phyloP scores from a whole-genome alignment of 345 rosid species.

The Lumnitzera racemosa region DNA sequence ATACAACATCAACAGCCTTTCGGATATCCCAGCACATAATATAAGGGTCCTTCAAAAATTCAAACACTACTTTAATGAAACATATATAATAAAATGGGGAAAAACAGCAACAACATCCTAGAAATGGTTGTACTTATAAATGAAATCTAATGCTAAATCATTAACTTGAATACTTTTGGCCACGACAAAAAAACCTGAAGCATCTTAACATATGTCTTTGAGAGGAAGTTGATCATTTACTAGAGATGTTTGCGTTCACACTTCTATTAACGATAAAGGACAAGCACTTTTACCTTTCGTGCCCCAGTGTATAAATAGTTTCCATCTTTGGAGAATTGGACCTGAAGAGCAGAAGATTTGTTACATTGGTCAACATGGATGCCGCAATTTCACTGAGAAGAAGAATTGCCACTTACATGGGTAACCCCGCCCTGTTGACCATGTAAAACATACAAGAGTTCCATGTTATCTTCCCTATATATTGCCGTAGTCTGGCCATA shows the following conservation, averaged over 20 bases:
- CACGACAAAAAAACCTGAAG: too few species aligned
- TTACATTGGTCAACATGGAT: slow-evolving; percentile 5
- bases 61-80: slow-evolving; percentile 2
- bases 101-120: too few species aligned
- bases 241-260: too few species aligned
- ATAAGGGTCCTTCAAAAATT: slow-evolving; percentile 68
- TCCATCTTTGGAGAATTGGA: slow-evolving; percentile 91
- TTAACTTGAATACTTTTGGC: too few species aligned
- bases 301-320: slow-evolving; percentile 89
- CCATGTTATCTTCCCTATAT: slow-evolving; percentile 94
- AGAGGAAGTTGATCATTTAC: too few species aligned
- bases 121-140: too few species aligned
- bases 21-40: slow-evolving; percentile 94
- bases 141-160: too few species aligned
- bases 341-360: slow-evolving; percentile 35
- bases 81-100: not conserved
- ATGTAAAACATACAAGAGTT: slow-evolving; percentile 77
- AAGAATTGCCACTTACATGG: slow-evolving; percentile 50
- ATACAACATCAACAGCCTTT: slow-evolving; percentile 78
- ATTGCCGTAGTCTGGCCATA: slow-evolving; percentile 80
- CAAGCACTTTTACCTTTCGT: slow-evolving; percentile 56
- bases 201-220: too few species aligned
- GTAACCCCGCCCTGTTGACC: slow-evolving; percentile 98
- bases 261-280: not conserved
- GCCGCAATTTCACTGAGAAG: not conserved